Evolutionary conservation across 140 eudicot species (phyloP), one percentile per base, ranked within the genome.

Genomic region (Bidens hawaiensis): DNA sequence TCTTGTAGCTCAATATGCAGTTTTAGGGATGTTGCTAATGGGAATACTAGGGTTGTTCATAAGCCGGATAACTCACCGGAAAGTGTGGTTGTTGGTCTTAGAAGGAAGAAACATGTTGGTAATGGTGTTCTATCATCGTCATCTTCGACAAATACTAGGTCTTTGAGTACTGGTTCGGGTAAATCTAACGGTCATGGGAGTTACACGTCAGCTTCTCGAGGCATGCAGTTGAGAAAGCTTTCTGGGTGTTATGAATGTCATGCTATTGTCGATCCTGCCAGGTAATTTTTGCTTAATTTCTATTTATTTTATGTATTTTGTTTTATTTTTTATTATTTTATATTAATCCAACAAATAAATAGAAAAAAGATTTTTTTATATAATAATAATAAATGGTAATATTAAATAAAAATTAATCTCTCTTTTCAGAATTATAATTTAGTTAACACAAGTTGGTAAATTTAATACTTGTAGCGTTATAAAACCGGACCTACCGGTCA

Each of bases 171-270:
- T n/a, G n/a, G n/a, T n/a, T n/a, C 91, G 8, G 76, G 70, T 23
- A 89, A 82, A 69, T 82, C 95, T 26, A 55, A 55, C 21, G 79
- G 43, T 0, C 41, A 28, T 27, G 62, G 83, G 4, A 36, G 82
- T 53, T 74, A 79, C 68, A 63, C 75, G 48, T 50, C 74, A 19
- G 65, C 91, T 42, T 87, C 84, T 1, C 48, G 87, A 51, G 95
- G 97, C 71, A 86, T 83, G 87, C 95, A 84, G 61, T 78, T 90
- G 14, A 81, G 97, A 67, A 90, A 90, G 79, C 90, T 90, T 48
- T 90, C 94, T 31, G 97, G 97, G 3, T 90, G 95, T 57, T 86
- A 90, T 68, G 97, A 90, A 78, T 90, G 97, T 24, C 97, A 83
- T 72, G 80, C 80, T 60, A 82, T 83, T 51, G 78, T 90, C 27